Percentiles rank a stretch among this genome's conserved stretches.
Evolutionary conservation across 176 grass and related monocot species (phyloP).

Genomic region (Miscanthus lutarioriparius): DNA sequence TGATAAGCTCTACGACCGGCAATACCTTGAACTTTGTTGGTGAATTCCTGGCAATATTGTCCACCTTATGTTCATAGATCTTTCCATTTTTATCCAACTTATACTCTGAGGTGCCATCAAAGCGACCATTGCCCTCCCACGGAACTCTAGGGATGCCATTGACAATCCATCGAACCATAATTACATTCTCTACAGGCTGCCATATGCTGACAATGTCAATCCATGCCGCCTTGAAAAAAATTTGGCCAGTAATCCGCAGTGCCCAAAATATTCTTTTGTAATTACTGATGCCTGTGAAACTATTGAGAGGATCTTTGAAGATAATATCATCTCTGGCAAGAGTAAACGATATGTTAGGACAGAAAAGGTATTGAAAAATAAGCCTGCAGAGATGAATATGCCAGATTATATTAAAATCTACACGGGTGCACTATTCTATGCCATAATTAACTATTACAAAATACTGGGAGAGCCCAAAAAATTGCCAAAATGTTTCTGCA

Average conservation of each 20-base stretch:
- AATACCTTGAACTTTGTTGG: slow-evolving; percentile 63
- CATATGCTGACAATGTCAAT: slow-evolving; percentile 80
- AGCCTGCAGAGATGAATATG: background rate
- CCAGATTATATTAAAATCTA: background rate
- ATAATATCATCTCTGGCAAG: slow-evolving; percentile 81
- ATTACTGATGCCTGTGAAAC: slow-evolving; percentile 62
- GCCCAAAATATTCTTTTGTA: slow-evolving; percentile 84
- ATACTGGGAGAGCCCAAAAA: slow-evolving; percentile 5
- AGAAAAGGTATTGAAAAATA: background rate
- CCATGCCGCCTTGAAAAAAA: slow-evolving; percentile 80
- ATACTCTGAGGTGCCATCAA: slow-evolving; percentile 88
- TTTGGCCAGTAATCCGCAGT: slow-evolving; percentile 49
- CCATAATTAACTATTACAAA: background rate
- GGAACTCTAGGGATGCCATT: slow-evolving; percentile 75
- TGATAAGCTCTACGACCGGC: slow-evolving; percentile 61
- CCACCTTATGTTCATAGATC: slow-evolving; percentile 79
- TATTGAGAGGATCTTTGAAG: slow-evolving; percentile 90
- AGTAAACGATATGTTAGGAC: slow-evolving; percentile 23
- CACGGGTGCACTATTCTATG: background rate
- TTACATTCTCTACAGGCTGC: slow-evolving; percentile 71
- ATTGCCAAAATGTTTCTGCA: background rate
- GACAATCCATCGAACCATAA: slow-evolving; percentile 88
- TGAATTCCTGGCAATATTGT: slow-evolving; percentile 73
- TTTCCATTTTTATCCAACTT: slow-evolving; percentile 79
- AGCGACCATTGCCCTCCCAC: slow-evolving; percentile 64